Evolutionary conservation across 495 filamentous ascomycete genomes (phyloP).

Genomic region (Thermochaetoides thermophila): DNA sequence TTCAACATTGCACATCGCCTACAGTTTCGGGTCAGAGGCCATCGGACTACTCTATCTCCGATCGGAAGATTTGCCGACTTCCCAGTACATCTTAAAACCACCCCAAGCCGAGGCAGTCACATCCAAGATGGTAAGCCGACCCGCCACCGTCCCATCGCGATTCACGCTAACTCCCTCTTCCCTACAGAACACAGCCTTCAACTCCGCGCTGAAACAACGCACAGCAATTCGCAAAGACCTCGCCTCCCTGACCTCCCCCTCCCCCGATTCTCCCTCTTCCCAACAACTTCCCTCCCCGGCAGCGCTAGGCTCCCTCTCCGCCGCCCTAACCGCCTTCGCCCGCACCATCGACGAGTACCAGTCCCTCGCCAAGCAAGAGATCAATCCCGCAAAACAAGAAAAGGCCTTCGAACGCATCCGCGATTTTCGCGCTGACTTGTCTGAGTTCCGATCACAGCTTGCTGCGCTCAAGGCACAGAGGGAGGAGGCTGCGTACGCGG

Average conservation of each 20-base stretch:
- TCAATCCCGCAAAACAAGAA: slow-evolving; percentile 72
- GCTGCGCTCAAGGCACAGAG: slow-evolving; percentile 57
- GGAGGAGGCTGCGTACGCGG: slow-evolving; percentile 58
- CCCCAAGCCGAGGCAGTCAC: too few species aligned
- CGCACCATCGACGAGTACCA: slow-evolving; percentile 92
- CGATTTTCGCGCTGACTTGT: slow-evolving; percentile 70
- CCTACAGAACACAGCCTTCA: slow-evolving; percentile 74
- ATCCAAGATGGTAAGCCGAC: slow-evolving; percentile 1
- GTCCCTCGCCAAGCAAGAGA: slow-evolving; percentile 68
- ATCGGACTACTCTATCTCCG: too few species aligned
- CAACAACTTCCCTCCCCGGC: slow-evolving; percentile 30
- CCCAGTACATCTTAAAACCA: too few species aligned
- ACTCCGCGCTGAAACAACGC: slow-evolving; percentile 86
- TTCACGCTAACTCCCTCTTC: neutral
- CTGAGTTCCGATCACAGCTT: slow-evolving; percentile 62
- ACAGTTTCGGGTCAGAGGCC: too few species aligned
- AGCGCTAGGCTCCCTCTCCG: slow-evolving; percentile 39
- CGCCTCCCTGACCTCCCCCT: slow-evolving; percentile 49
- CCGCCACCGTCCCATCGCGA: neutral
- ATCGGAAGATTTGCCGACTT: too few species aligned
- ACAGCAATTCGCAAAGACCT: slow-evolving; percentile 78
- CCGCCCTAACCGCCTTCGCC: slow-evolving; percentile 73
- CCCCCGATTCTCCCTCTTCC: slow-evolving; percentile 15
- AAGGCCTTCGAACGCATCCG: slow-evolving; percentile 78
- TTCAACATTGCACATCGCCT: too few species aligned